phyloP scores from a whole-genome alignment of 208 protist species.

The Trichomonas tenax region DNA sequence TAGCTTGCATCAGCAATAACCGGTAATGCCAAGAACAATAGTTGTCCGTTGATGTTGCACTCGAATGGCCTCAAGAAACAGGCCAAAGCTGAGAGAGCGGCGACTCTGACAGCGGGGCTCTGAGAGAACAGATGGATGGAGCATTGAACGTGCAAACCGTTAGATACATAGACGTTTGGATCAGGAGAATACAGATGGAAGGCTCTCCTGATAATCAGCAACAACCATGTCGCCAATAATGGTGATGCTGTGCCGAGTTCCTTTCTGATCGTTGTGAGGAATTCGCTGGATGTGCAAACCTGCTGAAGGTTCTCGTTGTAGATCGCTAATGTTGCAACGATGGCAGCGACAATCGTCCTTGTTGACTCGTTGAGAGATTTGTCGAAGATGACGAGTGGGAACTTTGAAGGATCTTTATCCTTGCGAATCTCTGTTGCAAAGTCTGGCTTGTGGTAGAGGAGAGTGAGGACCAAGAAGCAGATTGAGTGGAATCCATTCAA shows the following conservation, averaged over 20 bases:
- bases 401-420: not conserved
- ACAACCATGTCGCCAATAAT: not conserved
- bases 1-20: not conserved
- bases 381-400: not conserved
- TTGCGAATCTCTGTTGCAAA: not conserved
- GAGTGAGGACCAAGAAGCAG: not conserved
- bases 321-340: not conserved
- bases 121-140: not conserved
- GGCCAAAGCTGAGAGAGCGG: not conserved
- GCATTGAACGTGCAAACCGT: conserved; percentile 4
- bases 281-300: not conserved
- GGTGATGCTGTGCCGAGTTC: not conserved
- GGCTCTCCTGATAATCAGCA: not conserved
- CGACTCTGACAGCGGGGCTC: not conserved
- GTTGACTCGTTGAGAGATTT: not conserved
- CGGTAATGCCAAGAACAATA: not conserved
- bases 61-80: not conserved
- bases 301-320: not conserved
- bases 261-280: not conserved
- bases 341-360: not conserved
- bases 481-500: not conserved
- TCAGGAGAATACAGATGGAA: not conserved
- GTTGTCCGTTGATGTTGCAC: not conserved
- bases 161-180: not conserved
- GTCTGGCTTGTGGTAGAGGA: not conserved